Evolutionary conservation across 495 filamentous ascomycete genomes (phyloP), one percentile per base, ranked within the genome.

Genomic region (Trypethelium eluteriae): DNA sequence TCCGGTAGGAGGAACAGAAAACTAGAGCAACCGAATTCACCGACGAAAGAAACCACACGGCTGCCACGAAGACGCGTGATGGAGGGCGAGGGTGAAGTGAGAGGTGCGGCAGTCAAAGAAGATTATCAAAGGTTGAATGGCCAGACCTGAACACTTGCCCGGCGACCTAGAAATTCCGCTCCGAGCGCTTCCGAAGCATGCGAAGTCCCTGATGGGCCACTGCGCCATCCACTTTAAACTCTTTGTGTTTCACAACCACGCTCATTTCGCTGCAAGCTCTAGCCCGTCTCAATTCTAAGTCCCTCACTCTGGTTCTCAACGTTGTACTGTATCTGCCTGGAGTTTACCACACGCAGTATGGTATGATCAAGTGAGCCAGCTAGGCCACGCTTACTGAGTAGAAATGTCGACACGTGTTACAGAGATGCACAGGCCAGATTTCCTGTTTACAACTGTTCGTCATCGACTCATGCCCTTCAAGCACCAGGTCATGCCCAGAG

Each of bases 141-240:
- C 18, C 53, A 59, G 32, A 59, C 53, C 32, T 59, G 11, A n/a
- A 59, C 53, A 34, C 53, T 59, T 36, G 25, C 18, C 49, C 53
- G 53, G 53, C 32, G 53, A 7, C 5, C 7, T 6, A 59, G 53
- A 59, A 59, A 59, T 59, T 59, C 53, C 53, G 53, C 18, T 59
- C 53, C 53, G 53, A 36, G 25, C 3, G 32, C 53, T 36, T 7
- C 25, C 53, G 25, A 25, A 25, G 25, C 25, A 25, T 25, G 25
- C 25, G 25, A 25, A 25, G 25, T 25, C 25, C 25, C 25, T 25
- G 25, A 25, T 25, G 25, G 25, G 25, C 25, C 25, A 25, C 25
- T 25, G 25, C 25, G 25, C 25, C 25, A 25, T 25, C 25, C 25
- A 25, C 25, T 25, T 36, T 59, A 59, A 59, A 59, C 53, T 59